These are phyloP conservation scores for Somion occarium DNA, from an alignment of 1,284 basidiomycete genomes.

Conservation along the genomic window DNA sequence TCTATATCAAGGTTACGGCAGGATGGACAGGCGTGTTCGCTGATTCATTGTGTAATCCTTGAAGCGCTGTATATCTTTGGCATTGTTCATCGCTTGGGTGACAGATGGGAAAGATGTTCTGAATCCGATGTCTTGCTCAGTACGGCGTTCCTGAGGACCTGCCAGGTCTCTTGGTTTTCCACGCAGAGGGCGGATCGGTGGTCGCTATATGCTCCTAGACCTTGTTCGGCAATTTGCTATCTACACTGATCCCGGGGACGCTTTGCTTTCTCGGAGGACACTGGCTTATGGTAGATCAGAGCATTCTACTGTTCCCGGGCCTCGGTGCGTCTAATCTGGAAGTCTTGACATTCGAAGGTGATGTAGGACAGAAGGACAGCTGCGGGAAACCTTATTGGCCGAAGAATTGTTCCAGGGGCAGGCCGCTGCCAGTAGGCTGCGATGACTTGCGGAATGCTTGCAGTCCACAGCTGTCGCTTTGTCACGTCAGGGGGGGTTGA, in stretches of 20 bases:
- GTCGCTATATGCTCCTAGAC: background rate
- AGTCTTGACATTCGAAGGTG: background rate
- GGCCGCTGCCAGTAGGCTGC: background rate
- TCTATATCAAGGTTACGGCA: background rate
- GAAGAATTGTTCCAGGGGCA: no score
- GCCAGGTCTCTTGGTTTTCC: background rate
- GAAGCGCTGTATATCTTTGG: background rate
- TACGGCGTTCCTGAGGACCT: background rate
- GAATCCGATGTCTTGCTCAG: background rate
- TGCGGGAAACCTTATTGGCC: no score
- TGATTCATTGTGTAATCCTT: background rate
- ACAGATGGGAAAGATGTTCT: background rate
- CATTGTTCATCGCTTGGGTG: background rate
- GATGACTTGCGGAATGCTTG: background rate
- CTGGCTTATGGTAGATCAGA: background rate
- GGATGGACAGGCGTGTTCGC: background rate
- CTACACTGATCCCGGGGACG: background rate
- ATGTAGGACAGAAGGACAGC: no score
- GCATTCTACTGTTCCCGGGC: background rate
- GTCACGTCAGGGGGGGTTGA: no score
- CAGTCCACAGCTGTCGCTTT: background rate
- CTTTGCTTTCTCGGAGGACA: background rate
- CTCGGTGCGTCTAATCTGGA: background rate
- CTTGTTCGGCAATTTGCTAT: background rate
- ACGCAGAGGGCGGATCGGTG: background rate